A percentile compares a stretch with the other conserved stretches of the same genome.
Conservation (phyloP, 768 basidiomycete species). For the Lanmaoa pseudosensibilis region DNA sequence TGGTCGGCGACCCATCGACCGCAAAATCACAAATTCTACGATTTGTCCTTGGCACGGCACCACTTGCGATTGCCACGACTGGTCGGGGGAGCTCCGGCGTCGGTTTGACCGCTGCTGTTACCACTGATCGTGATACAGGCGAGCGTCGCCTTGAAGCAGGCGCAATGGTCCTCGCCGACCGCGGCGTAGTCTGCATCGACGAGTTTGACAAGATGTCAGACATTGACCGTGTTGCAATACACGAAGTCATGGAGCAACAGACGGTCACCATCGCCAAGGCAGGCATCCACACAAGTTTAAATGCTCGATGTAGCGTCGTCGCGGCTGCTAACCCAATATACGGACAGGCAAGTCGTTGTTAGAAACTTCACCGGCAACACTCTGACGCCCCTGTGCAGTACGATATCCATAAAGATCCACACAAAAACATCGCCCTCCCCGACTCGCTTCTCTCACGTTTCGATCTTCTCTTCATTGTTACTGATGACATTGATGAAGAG, state of each 20-base stretch:
- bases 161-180: constrained; percentile 98
- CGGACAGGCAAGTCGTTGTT: constrained; percentile 66
- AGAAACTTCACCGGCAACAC: neutral
- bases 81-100: constrained; percentile 98
- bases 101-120: constrained; percentile 97
- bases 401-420: constrained; percentile 98
- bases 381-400: constrained; percentile 56
- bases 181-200: constrained; percentile 98
- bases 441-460: constrained; percentile 98
- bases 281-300: constrained; percentile 96
- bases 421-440: constrained; percentile 96
- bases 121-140: constrained; percentile 96
- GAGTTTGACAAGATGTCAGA: constrained; percentile 99
- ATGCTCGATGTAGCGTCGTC: constrained; percentile 96
- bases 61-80: constrained; percentile 96
- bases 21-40: constrained; percentile 96
- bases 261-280: constrained; percentile 99
- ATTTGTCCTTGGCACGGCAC: constrained; percentile 94
- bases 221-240: constrained; percentile 96
- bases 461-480: constrained; percentile 96
- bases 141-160: constrained; percentile 97
- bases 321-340: constrained; percentile 99
- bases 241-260: constrained; percentile 99
- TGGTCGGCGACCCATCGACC: constrained; percentile 99
- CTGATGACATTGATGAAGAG: constrained; percentile 95